phyloP scores from a whole-genome alignment of 768 basidiomycete species.

The Termitomyces sp. region DNA sequence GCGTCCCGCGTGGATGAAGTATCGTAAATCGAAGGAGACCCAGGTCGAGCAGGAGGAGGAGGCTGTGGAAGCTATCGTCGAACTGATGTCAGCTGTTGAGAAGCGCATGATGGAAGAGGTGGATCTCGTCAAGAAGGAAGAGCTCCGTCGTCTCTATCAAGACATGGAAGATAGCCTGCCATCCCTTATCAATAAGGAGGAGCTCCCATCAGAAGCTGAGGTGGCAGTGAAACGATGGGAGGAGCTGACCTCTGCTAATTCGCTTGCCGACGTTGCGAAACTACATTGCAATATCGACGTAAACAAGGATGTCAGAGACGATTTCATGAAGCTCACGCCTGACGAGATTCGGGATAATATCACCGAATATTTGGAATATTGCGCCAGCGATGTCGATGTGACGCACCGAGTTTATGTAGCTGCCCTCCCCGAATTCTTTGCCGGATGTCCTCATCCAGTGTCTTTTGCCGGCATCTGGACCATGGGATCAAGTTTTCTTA shows the following conservation, averaged over 20 bases:
- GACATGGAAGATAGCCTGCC: constrained; percentile 39
- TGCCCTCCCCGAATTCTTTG: constrained; percentile 78
- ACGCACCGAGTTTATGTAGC: constrained; percentile 79
- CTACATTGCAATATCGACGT: constrained; percentile 82
- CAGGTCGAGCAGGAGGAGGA: constrained; percentile 55
- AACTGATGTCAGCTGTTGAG: constrained; percentile 36
- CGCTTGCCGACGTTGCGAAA: constrained; percentile 86
- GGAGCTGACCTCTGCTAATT: constrained; percentile 88
- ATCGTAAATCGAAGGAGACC: constrained; percentile 65
- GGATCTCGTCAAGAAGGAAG: constrained; percentile 41
- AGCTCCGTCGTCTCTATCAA: constrained; percentile 30
- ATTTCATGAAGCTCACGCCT: constrained; percentile 70
- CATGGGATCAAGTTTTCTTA: constrained; percentile 91
- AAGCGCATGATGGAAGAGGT: constrained; percentile 45
- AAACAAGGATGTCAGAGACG: constrained; percentile 74
- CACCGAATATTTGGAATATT: constrained; percentile 78
- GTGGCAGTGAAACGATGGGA: constrained; percentile 70
- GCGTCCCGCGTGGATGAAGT: constrained; percentile 87
- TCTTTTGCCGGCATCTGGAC: constrained; percentile 87
- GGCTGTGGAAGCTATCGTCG: constrained; percentile 55
- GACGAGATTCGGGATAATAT: constrained; percentile 61
- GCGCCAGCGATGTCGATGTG: constrained; percentile 77
- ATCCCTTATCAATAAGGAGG: constrained; percentile 14
- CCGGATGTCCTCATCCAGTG: constrained; percentile 86
- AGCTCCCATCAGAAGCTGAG: constrained; percentile 30